Percentiles rank a stretch among this genome's conserved stretches.
phyloP scores from a whole-genome alignment of 2,329 filamentous ascomycete genomes.

The Harringtonia aguacate region DNA sequence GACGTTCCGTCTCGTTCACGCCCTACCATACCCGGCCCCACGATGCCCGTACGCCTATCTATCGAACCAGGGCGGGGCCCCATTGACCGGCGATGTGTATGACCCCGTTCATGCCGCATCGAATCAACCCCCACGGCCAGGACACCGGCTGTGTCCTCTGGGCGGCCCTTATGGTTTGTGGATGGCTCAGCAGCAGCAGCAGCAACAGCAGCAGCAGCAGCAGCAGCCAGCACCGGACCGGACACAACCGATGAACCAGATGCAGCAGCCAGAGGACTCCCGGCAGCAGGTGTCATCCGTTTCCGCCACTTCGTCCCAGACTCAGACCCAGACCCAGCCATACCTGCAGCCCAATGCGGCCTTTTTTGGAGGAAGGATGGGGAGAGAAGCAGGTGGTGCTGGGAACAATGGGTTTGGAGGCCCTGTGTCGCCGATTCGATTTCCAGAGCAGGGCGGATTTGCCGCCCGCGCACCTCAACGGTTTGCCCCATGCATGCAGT shows the following conservation, averaged over 20 bases:
- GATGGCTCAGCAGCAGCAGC: not conserved
- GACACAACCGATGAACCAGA: not conserved
- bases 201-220: constrained; percentile 8
- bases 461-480: too few species aligned
- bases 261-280: constrained; percentile 1
- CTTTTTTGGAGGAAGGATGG: too few species aligned
- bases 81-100: not conserved
- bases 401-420: too few species aligned
- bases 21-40: not conserved
- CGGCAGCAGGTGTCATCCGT: not conserved
- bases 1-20: not conserved
- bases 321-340: not conserved
- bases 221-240: constrained; percentile 1
- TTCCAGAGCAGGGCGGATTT: too few species aligned
- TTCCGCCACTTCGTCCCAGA: not conserved
- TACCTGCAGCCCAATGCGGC: too few species aligned
- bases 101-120: constrained; percentile 8
- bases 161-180: not conserved
- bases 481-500: too few species aligned
- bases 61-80: not conserved
- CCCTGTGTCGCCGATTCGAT: too few species aligned
- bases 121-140: not conserved
- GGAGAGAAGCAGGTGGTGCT: too few species aligned
- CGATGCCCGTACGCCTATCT: constrained; percentile 2
- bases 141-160: too few species aligned